Evolutionary conservation across 2,329 filamentous ascomycete species (phyloP).

Genomic region (Fusarium sp.): DNA sequence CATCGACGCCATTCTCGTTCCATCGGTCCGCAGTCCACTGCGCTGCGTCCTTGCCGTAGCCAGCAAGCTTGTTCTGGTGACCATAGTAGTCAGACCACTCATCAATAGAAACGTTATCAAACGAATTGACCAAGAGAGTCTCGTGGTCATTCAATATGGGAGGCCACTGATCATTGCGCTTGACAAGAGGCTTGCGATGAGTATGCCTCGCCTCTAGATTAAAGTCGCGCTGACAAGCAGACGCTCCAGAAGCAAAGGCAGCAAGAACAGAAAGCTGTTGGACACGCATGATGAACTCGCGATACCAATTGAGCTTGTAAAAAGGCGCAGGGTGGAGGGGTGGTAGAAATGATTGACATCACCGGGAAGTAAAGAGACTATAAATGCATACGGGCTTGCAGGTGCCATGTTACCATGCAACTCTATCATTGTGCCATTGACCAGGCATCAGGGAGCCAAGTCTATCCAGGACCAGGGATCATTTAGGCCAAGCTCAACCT

Average conservation of each 20-base stretch:
- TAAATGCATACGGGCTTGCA: slow-evolving; percentile 31
- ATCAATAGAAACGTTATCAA: slow-evolving; percentile 54
- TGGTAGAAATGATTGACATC: not conserved
- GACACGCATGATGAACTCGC: slow-evolving; percentile 29
- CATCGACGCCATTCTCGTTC: slow-evolving; percentile 51
- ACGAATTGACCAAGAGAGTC: slow-evolving; percentile 51
- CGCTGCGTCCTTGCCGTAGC: slow-evolving; percentile 52
- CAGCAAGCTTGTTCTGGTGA: slow-evolving; percentile 54
- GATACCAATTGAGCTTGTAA: not conserved
- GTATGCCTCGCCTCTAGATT: slow-evolving; percentile 45
- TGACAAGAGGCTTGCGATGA: slow-evolving; percentile 48
- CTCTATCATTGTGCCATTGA: slow-evolving; percentile 29
- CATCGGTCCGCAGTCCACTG: slow-evolving; percentile 55
- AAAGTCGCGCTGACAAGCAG: slow-evolving; percentile 49
- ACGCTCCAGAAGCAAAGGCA: slow-evolving; percentile 38
- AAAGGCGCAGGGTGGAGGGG: not conserved
- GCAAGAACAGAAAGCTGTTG: slow-evolving; percentile 31
- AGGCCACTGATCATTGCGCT: slow-evolving; percentile 51
- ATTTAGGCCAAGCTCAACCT: not conserved
- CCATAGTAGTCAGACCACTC: slow-evolving; percentile 56
- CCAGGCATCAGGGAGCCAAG: slow-evolving; percentile 2
- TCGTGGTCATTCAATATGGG: slow-evolving; percentile 51
- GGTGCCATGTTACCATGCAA: slow-evolving; percentile 32
- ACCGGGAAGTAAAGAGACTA: slow-evolving; percentile 19
- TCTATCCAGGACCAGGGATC: slow-evolving; percentile 2